Conservation (phyloP, 768 basidiomycete species). For the Cubamyces sp. region DNA sequence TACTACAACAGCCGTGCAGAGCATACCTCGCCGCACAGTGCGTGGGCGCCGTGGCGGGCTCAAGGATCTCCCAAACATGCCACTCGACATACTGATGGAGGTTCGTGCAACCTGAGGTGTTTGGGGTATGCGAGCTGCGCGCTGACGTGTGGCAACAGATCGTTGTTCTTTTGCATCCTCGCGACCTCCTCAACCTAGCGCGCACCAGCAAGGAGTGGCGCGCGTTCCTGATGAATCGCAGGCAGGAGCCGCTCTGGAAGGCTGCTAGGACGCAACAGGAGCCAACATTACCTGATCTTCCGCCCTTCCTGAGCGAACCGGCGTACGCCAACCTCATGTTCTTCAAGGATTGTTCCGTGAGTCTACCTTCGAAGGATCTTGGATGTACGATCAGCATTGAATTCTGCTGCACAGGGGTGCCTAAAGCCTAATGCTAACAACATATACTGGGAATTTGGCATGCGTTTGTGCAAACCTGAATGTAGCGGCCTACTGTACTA, state of each 20-base stretch:
- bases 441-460: too few species aligned
- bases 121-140: neutral
- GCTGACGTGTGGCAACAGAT: conserved; percentile 36
- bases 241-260: conserved; percentile 40
- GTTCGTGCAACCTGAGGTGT: too few species aligned
- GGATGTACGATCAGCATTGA: neutral
- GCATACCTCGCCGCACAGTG: too few species aligned
- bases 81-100: too few species aligned
- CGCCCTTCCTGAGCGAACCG: conserved; percentile 36
- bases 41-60: too few species aligned
- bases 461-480: too few species aligned
- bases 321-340: conserved; percentile 44
- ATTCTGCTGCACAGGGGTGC: neutral
- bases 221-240: conserved; percentile 37
- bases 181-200: conserved; percentile 45
- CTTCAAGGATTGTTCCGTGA: conserved; percentile 39
- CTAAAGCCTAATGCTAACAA: neutral
- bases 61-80: too few species aligned
- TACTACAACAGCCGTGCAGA: too few species aligned
- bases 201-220: conserved; percentile 43
- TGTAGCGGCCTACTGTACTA: too few species aligned
- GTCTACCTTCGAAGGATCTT: conserved; percentile 11
- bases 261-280: conserved; percentile 32
- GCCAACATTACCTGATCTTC: conserved; percentile 31
- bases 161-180: conserved; percentile 42